phyloP scores from a whole-genome alignment of 2,329 filamentous ascomycete genomes.

The Clathrospora elynae region DNA sequence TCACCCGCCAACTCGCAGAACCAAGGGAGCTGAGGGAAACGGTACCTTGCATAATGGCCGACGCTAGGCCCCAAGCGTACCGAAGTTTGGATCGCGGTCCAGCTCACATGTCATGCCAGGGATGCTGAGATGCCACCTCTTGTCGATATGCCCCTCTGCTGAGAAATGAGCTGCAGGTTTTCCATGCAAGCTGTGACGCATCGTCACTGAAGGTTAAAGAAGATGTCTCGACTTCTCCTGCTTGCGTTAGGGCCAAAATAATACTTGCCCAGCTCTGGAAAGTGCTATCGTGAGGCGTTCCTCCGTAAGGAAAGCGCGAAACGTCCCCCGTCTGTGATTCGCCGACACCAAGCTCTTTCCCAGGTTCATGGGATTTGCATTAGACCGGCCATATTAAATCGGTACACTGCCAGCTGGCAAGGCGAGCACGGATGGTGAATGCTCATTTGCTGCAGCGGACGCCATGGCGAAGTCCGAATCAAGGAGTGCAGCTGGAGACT shows the following conservation, averaged over 20 bases:
- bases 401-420: conserved; percentile 19
- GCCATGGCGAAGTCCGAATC: conserved; percentile 12
- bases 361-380: conserved; percentile 21
- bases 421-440: conserved; percentile 11
- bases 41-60: conserved; percentile 34
- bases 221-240: neutral
- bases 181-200: neutral
- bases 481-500: conserved; percentile 25
- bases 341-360: conserved; percentile 12
- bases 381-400: conserved; percentile 18
- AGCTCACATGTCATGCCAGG: conserved; percentile 28
- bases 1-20: too few species aligned
- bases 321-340: conserved; percentile 8
- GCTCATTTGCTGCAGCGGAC: conserved; percentile 20
- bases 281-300: conserved; percentile 17
- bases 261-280: conserved; percentile 14
- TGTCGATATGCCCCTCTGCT: conserved; percentile 2
- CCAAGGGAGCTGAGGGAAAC: conserved; percentile 18
- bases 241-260: conserved; percentile 18
- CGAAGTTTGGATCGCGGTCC: conserved; percentile 9
- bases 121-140: conserved; percentile 8
- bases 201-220: neutral
- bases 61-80: conserved; percentile 25
- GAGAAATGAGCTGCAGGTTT: too few species aligned
- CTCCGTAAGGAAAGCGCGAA: conserved; percentile 11